These are phyloP conservation scores for Casuarina glauca DNA, from an alignment of 306 rosid genomes.

Conservation along the genomic window DNA sequence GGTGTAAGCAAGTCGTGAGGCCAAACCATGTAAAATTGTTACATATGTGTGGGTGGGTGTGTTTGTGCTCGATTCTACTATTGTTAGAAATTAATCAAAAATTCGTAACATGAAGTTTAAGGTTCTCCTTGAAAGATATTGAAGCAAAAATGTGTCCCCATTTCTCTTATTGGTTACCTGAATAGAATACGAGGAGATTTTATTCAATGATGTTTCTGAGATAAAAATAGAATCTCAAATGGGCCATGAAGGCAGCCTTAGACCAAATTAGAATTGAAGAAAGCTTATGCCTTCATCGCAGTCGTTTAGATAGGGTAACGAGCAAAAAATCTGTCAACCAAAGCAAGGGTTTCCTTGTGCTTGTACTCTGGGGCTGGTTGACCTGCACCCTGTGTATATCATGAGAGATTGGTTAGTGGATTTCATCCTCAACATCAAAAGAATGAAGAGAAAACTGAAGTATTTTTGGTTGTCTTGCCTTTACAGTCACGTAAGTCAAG, in stretches of 20 bases:
- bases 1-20: too few species aligned
- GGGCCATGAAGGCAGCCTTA: too few species aligned
- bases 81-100: too few species aligned
- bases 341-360: conserved; percentile 34
- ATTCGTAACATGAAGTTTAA: too few species aligned
- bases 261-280: too few species aligned
- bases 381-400: conserved; percentile 26
- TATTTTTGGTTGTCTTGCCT: conserved; percentile 2
- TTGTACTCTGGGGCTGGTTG: conserved; percentile 38
- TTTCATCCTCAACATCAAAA: background rate
- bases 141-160: background rate
- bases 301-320: conserved; percentile 24
- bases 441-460: background rate
- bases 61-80: too few species aligned
- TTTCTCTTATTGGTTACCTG: background rate
- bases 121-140: background rate
- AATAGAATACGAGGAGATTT: background rate
- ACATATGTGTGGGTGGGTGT: too few species aligned
- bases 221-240: background rate
- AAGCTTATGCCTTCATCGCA: background rate
- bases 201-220: background rate
- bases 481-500: conserved; percentile 30
- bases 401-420: background rate
- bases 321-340: conserved; percentile 33
- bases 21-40: too few species aligned